Base-by-base conservation (phyloP, 495 filamentous ascomycete species). In the Tuber calosporum region DNA sequence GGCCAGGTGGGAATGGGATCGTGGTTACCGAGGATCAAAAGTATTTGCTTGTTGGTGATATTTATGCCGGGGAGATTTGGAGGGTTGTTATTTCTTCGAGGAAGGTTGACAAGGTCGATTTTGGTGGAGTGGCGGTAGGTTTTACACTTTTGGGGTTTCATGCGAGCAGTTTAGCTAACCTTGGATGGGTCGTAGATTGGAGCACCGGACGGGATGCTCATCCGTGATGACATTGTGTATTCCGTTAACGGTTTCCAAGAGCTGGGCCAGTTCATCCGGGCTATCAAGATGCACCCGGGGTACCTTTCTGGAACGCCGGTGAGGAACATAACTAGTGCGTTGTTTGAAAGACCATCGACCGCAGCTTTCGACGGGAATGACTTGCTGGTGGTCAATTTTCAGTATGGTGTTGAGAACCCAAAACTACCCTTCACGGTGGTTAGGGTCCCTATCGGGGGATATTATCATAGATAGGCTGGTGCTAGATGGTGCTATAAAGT, bases 131-230 rank as follows among this genome's bases (percentile, higher is more conserved):
- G 13, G 5, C 17, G 42, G 37, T 73, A 73, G 15, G 71, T 36
- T 43, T 39, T 69, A 39, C 30, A 2, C 4, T 41, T 38, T 22
- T n/a, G 19, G 41, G 6, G 20, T 6, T 8, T 19, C 20, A 38
- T 36, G 26, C 36, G 20, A 30, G n/a, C 9, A 19, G 1, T 39
- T 69, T n/a, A 30, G 11, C 30, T 36, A 19, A 17, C 6, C 0
- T n/a, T 73, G 40, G 67, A 41, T 36, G 30, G 66, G 45, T 26
- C 30, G 13, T 71, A 74, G 75, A 41, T 76, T 69, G 72, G 72
- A 19, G 26, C 17, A 9, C 36, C 69, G 1, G 75, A 76, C 13
- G 75, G 75, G 26, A 19, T 76, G 5, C 72, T 76, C 26, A 62
- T 69, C 72, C 45, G 72, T 38, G 42, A 53, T 15, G 42, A 45